These are phyloP conservation scores for Claviceps cyperi DNA, from an alignment of 2,329 filamentous ascomycete species.

Conservation along the genomic window DNA sequence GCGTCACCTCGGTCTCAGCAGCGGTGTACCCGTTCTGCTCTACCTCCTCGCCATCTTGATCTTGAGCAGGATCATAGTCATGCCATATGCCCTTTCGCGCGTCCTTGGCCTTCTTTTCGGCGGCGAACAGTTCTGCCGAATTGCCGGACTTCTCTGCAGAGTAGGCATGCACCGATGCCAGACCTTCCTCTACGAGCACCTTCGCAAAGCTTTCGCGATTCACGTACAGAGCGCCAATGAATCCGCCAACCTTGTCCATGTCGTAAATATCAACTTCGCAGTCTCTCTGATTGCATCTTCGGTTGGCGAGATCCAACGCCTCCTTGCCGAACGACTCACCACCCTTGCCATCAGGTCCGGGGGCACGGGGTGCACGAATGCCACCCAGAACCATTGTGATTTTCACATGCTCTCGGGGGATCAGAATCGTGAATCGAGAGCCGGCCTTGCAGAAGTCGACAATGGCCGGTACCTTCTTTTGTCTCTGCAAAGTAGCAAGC, in stretches of 20 bases:
- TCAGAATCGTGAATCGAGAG: constrained; percentile 79
- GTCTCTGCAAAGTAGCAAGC: constrained; percentile 70
- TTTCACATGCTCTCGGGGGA: constrained; percentile 87
- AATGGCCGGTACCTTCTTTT: constrained; percentile 82
- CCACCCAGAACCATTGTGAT: constrained; percentile 89
- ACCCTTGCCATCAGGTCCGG: constrained; percentile 57
- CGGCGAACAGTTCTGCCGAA: constrained; percentile 70
- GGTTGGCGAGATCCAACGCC: constrained; percentile 80
- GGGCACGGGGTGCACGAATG: constrained; percentile 78
- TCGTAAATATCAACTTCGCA: constrained; percentile 92
- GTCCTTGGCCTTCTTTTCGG: constrained; percentile 82
- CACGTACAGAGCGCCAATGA: constrained; percentile 88
- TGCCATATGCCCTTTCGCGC: constrained; percentile 80
- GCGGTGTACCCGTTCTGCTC: constrained; percentile 35
- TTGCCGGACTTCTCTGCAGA: constrained; percentile 94
- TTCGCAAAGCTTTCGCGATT: constrained; percentile 95
- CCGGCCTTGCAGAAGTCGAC: constrained; percentile 98
- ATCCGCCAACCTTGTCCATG: constrained; percentile 91
- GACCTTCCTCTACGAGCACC: constrained; percentile 79
- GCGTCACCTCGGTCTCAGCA: constrained; percentile 34
- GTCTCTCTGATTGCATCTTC: constrained; percentile 81
- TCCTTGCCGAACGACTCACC: constrained; percentile 93
- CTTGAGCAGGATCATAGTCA: constrained; percentile 83
- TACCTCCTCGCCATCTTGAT: constrained; percentile 45
- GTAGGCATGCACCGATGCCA: constrained; percentile 84